Evolutionary conservation across 106 monocot genomes (phyloP).

Genomic region (Dioscorea dumetorum): DNA sequence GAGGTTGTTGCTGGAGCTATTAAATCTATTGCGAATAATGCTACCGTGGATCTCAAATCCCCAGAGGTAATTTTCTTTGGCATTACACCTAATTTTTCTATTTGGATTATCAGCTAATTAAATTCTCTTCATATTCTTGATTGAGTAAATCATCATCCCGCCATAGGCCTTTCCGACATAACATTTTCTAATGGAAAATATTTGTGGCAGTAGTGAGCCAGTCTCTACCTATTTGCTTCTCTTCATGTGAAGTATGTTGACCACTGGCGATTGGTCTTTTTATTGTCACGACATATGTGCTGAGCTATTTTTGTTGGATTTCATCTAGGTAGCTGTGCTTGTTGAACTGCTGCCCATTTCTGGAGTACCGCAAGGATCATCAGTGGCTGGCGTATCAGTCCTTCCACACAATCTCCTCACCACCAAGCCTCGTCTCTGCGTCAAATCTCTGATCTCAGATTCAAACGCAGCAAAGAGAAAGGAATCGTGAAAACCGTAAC

Average conservation of each 20-base stretch:
- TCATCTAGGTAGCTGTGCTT: slow-evolving; percentile 57
- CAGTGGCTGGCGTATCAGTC: slow-evolving; percentile 83
- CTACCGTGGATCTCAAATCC: slow-evolving; percentile 78
- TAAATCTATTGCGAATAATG: slow-evolving; percentile 55
- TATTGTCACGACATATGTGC: neutral
- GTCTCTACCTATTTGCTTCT: no score
- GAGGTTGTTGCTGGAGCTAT: slow-evolving; percentile 71
- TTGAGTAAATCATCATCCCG: no score
- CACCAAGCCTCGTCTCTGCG: slow-evolving; percentile 69
- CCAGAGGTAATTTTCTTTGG: slow-evolving; percentile 59
- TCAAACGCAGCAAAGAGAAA: slow-evolving; percentile 21
- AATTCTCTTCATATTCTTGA: neutral
- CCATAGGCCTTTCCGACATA: no score
- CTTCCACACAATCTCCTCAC: slow-evolving; percentile 60
- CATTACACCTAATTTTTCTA: neutral
- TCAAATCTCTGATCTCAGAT: slow-evolving; percentile 48
- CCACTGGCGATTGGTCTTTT: no score
- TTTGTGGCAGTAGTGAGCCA: no score
- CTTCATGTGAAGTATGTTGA: no score
- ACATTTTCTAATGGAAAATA: no score
- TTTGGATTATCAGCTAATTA: neutral
- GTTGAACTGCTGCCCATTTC: slow-evolving; percentile 74
- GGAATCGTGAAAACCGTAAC: neutral
- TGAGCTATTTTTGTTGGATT: neutral
- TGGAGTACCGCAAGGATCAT: slow-evolving; percentile 51